Base-by-base conservation (phyloP, 2,329 filamentous ascomycete species). In the Malbranchea zuffiana region DNA sequence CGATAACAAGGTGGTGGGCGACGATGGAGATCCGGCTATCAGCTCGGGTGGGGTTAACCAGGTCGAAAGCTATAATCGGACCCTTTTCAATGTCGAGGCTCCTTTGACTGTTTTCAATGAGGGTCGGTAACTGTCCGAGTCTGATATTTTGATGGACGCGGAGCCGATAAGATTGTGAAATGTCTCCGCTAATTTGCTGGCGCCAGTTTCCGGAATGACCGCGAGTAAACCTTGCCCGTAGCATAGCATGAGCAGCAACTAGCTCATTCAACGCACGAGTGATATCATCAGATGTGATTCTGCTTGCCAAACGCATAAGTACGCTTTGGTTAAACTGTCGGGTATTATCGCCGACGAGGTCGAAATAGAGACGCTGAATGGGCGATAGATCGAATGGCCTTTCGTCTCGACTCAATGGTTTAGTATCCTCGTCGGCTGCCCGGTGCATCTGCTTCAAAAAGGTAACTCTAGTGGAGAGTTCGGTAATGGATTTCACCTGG, bases 81-180 rank as follows among this genome's bases (percentile, higher is more conserved):
- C 43, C 43, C 55, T 55, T 48, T 5, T 57, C 38, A 19, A 59
- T 55, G 35, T 60, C 50, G n/a, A 62, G 44, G 36, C 47, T 52
- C 11, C 42, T 43, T 42, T 60, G 53, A 55, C 15, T 57, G 47
- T 6, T 47, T 45, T 23, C 55, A 47, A 37, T 47, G 39, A 10
- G 49, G 32, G 44, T 56, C 51, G 10, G 45, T 44, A 19, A 41
- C 38, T 12, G 41, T 37, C 25, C 45, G 41, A 13, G n/a, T 25
- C 21, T 27, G n/a, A 28, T 30, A 36, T 52, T 45, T 1, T 49
- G 40, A 37, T 59, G 55, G 8, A 45, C 42, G 10, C 49, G 44
- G 42, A 60, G 55, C 6, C 42, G 50, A 33, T 56, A 58, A 6
- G 56, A 59, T 8, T 45, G 45, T 21, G 52, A 47, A 11, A 56